Evolutionary conservation across 345 rosid species (phyloP).

Genomic region (Psidium guajava): DNA sequence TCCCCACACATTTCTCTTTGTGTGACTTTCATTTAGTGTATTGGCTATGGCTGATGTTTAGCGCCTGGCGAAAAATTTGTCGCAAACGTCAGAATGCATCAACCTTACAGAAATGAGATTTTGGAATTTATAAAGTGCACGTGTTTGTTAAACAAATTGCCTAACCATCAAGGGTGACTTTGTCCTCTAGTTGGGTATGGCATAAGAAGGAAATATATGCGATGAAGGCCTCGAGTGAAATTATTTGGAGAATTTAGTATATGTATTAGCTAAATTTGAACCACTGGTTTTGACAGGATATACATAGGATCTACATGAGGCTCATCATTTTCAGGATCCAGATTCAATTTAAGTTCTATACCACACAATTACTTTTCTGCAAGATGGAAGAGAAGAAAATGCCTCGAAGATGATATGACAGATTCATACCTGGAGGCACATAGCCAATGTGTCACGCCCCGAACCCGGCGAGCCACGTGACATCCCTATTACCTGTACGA

Average conservation of each 20-base stretch:
- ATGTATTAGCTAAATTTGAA: neutral
- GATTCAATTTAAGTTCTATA: neutral
- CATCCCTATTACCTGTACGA: too few relatives aligned
- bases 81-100: neutral
- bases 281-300: neutral
- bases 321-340: neutral
- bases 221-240: neutral
- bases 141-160: neutral
- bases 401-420: neutral
- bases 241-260: neutral
- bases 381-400: neutral
- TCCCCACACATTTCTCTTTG: neutral
- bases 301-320: rapidly evolving
- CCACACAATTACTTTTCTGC: neutral
- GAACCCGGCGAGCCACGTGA: too few relatives aligned
- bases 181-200: neutral
- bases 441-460: neutral
- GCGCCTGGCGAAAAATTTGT: neutral
- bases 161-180: neutral
- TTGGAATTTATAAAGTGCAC: neutral
- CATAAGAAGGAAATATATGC: neutral
- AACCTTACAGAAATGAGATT: neutral
- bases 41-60: neutral
- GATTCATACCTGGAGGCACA: neutral
- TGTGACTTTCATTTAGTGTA: neutral